Percentiles rank a stretch among this genome's conserved stretches.
These are phyloP conservation scores for Sclerotinia minor DNA, from an alignment of 2,329 filamentous ascomycete species.

Conservation along the genomic window DNA sequence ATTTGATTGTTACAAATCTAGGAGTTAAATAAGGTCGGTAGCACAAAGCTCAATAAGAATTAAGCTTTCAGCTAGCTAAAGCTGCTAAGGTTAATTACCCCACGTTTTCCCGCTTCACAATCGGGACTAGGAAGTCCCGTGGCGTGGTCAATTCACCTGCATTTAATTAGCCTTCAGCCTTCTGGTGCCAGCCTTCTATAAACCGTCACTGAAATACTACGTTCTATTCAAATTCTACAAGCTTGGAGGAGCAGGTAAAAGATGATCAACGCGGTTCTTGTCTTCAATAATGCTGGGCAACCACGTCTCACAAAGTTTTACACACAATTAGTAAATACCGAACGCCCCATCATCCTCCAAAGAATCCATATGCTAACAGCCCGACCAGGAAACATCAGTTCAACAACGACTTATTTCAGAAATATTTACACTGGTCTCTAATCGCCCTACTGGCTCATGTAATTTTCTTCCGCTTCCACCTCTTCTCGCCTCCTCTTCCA, in stretches of 20 bases:
- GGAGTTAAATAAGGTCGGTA: neutral
- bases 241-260: conserved; percentile 34
- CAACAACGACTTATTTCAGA: conserved; percentile 96
- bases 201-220: neutral
- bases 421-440: conserved; percentile 93
- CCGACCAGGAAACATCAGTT: conserved; percentile 82
- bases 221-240: neutral
- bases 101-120: conserved; percentile 28
- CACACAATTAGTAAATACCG: conserved; percentile 74
- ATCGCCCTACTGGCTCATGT: conserved; percentile 87
- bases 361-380: conserved; percentile 26
- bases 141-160: neutral
- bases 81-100: conserved; percentile 24
- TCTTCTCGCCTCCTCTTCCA: conserved; percentile 61
- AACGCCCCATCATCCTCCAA: conserved; percentile 3
- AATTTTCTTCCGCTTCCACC: conserved; percentile 88
- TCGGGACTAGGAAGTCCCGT: neutral
- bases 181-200: conserved; percentile 17
- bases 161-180: conserved; percentile 22
- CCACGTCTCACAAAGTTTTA: conserved; percentile 98
- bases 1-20: neutral
- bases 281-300: conserved; percentile 98
- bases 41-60: neutral
- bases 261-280: conserved; percentile 98
- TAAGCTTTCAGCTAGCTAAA: conserved; percentile 21